phyloP scores from a whole-genome alignment of 78 protist genomes.

The Planoprotostelium fungivorum region DNA sequence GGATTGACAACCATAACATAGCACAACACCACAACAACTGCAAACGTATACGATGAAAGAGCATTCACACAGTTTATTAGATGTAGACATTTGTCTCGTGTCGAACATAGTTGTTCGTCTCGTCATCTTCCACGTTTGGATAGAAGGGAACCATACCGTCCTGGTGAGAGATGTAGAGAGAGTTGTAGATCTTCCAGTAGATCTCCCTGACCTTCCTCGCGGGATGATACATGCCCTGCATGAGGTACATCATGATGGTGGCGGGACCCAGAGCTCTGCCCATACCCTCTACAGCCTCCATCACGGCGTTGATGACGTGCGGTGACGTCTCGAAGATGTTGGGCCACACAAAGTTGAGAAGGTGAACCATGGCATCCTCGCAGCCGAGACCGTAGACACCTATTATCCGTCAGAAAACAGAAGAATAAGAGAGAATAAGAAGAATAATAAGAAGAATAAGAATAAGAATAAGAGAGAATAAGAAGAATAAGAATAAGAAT shows the following conservation, averaged over 20 bases:
- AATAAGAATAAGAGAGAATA: no score
- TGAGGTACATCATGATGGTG: constrained; percentile 73
- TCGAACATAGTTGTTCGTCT: constrained; percentile 40
- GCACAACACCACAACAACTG: no score
- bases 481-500: no score
- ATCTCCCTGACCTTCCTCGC: constrained; percentile 94
- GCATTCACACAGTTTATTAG: constrained; percentile 8
- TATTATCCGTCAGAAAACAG: constrained; percentile 39
- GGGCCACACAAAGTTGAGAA: constrained; percentile 98
- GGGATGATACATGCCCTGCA: constrained; percentile 95
- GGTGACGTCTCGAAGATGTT: constrained; percentile 98
- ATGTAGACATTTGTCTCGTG: constrained; percentile 58
- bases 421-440: no score
- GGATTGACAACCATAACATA: no score
- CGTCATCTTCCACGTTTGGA: constrained; percentile 69
- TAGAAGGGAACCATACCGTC: constrained; percentile 71
- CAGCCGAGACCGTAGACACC: constrained; percentile 88
- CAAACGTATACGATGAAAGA: no score
- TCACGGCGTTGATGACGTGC: constrained; percentile 96
- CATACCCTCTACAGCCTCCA: constrained; percentile 95
- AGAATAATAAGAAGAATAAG: no score
- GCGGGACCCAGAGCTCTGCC: constrained; percentile 93
- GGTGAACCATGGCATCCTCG: constrained; percentile 96
- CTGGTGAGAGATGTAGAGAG: constrained; percentile 79
- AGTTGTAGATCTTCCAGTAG: constrained; percentile 98